Evolutionary conservation across 257 asterid species (phyloP).

Genomic region (Parsonsia alboflavescens): DNA sequence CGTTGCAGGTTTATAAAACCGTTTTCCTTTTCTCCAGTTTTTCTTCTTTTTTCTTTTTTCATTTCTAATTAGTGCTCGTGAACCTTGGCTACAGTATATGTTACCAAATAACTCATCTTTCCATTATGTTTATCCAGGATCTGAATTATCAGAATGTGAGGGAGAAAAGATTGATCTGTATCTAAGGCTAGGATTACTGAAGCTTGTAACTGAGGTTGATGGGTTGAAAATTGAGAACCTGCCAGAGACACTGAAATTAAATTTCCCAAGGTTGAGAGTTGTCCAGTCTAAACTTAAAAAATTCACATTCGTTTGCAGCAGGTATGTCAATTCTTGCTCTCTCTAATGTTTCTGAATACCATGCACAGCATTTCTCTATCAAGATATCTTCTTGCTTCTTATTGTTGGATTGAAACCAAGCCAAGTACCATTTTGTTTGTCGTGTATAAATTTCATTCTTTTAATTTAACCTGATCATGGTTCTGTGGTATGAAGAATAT

Average conservation of each 20-base stretch:
- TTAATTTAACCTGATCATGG: background rate
- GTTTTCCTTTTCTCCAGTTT: background rate
- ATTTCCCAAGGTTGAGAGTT: slow-evolving; percentile 55
- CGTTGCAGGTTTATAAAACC: slow-evolving; percentile 31
- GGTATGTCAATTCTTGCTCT: slow-evolving; percentile 32
- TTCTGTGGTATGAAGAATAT: too few species aligned
- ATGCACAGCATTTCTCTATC: background rate
- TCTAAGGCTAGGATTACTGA: slow-evolving; percentile 72
- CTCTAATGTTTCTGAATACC: background rate
- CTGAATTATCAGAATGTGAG: slow-evolving; percentile 49
- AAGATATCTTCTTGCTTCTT: background rate
- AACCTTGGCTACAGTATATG: background rate
- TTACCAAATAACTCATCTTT: background rate
- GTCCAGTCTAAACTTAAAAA: slow-evolving; percentile 80
- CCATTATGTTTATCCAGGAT: slow-evolving; percentile 22
- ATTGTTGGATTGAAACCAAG: background rate
- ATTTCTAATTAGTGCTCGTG: background rate
- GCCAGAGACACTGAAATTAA: slow-evolving; percentile 86
- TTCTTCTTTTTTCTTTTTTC: background rate
- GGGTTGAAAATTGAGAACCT: slow-evolving; percentile 61
- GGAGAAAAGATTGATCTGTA: slow-evolving; percentile 64
- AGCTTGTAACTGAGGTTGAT: slow-evolving; percentile 49
- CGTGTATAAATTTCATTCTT: background rate
- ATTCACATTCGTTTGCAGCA: slow-evolving; percentile 64
- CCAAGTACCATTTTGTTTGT: background rate